These are phyloP conservation scores for Crithidia sp. DNA, from an alignment of 208 protist species.

Conservation along the genomic window DNA sequence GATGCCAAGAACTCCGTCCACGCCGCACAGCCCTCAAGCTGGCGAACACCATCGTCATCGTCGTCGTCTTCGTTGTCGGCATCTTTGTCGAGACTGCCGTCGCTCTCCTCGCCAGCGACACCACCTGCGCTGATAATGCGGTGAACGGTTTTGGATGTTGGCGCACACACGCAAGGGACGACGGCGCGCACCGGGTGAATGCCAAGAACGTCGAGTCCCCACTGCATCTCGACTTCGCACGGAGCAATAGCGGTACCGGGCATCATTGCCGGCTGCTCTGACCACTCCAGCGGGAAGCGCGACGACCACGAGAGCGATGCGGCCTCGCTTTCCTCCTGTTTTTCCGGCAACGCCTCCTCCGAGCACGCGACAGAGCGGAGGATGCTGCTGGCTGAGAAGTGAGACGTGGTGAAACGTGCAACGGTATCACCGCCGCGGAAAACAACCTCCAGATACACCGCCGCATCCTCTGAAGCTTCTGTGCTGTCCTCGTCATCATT, in stretches of 20 bases:
- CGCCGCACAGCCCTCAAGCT: constrained; percentile 26
- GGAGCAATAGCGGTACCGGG: background rate
- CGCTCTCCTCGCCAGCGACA: background rate
- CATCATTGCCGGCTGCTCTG: too few relatives aligned
- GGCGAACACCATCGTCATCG: constrained; percentile 4
- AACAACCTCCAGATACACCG: constrained; percentile 19
- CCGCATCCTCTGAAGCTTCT: background rate
- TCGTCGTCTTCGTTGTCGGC: background rate
- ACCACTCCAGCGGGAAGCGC: background rate
- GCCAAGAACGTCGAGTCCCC: constrained; percentile 21
- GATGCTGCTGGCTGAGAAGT: constrained; percentile 5
- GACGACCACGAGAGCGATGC: background rate
- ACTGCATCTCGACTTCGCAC: constrained; percentile 21
- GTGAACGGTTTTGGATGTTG: background rate
- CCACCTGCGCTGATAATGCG: background rate
- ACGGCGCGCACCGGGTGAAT: constrained; percentile 9
- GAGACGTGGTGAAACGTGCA: constrained; percentile 12
- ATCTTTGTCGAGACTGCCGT: background rate
- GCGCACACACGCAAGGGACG: constrained; percentile 1
- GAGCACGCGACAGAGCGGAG: background rate
- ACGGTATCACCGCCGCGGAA: constrained; percentile 2
- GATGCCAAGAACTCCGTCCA: constrained; percentile 26
- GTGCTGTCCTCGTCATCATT: background rate
- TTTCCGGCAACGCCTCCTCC: too few relatives aligned
- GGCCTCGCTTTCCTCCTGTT: too few relatives aligned